Evolutionary conservation across 306 rosid genomes (phyloP).

Genomic region (Prinsepia uniflora): DNA sequence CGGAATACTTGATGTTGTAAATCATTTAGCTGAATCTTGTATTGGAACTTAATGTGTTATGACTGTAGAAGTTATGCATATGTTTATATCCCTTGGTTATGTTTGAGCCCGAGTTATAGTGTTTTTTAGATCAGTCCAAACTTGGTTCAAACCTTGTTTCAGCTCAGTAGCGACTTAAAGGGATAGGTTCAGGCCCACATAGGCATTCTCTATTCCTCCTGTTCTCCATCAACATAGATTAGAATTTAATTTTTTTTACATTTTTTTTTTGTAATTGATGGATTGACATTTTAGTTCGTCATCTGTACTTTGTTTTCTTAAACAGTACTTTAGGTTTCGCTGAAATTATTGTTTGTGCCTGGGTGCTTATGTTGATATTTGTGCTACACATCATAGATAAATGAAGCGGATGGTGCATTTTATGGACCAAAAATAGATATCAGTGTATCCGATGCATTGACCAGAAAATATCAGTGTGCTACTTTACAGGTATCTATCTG

Average conservation of each 20-base stretch:
- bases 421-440: constrained; percentile 95
- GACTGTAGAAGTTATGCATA: background rate
- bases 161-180: background rate
- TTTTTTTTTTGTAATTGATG: background rate
- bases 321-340: constrained; percentile 11
- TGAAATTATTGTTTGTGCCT: constrained; percentile 12
- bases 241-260: background rate
- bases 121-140: background rate
- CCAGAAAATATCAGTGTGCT: constrained; percentile 86
- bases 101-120: background rate
- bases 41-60: background rate
- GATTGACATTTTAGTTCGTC: background rate
- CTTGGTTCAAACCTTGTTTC: background rate
- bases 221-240: background rate
- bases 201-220: background rate
- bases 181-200: background rate
- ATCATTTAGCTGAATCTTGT: background rate
- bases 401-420: constrained; percentile 96
- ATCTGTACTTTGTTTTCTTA: background rate
- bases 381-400: constrained; percentile 40
- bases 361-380: constrained; percentile 27
- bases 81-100: background rate
- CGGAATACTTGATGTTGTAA: too few relatives aligned
- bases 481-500: constrained; percentile 77
- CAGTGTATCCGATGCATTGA: constrained; percentile 86